A percentile compares a stretch with the other conserved stretches of the same genome.
Evolutionary conservation across 441 rosid species (phyloP).

Genomic region (Jatropha podagrica): DNA sequence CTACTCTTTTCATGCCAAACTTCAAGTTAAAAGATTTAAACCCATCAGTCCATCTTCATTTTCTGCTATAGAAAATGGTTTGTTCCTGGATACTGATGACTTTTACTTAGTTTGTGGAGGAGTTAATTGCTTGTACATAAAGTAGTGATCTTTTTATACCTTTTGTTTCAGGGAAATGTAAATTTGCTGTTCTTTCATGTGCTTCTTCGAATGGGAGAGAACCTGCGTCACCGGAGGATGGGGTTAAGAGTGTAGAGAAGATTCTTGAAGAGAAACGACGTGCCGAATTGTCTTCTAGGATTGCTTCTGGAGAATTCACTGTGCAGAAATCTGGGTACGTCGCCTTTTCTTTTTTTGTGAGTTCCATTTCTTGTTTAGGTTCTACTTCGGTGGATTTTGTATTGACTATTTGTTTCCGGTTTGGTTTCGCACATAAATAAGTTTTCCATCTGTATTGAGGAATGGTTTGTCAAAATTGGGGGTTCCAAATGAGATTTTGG

Average conservation of each 20-base stretch:
- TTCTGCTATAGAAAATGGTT: constrained; percentile 8
- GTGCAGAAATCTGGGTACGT: constrained; percentile 59
- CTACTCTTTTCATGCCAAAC: constrained; percentile 13
- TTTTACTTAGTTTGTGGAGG: constrained; percentile 1
- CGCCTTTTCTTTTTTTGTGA: neutral
- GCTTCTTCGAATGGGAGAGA: constrained; percentile 66
- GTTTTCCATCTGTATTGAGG: constrained; percentile 62
- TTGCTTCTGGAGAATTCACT: constrained; percentile 89
- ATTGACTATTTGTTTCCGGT: constrained; percentile 2
- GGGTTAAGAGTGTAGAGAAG: constrained; percentile 47
- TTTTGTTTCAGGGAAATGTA: constrained; percentile 29
- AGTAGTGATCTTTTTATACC: neutral
- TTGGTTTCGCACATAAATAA: constrained; percentile 16
- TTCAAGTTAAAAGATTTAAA: constrained; percentile 22
- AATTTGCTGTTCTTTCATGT: constrained; percentile 33
- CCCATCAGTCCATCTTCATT: constrained; percentile 20
- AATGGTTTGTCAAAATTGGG: constrained; percentile 79
- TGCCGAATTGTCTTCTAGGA: constrained; percentile 73
- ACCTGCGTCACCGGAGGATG: constrained; percentile 43
- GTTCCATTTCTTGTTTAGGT: neutral
- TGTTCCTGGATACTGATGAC: neutral
- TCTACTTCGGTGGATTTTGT: constrained; percentile 9
- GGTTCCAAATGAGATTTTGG: constrained; percentile 52
- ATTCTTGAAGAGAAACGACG: constrained; percentile 67
- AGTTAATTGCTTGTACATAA: neutral